Evolutionary conservation across 1,139 yeast species (phyloP).

Genomic region (Kodamaea alishanica): DNA sequence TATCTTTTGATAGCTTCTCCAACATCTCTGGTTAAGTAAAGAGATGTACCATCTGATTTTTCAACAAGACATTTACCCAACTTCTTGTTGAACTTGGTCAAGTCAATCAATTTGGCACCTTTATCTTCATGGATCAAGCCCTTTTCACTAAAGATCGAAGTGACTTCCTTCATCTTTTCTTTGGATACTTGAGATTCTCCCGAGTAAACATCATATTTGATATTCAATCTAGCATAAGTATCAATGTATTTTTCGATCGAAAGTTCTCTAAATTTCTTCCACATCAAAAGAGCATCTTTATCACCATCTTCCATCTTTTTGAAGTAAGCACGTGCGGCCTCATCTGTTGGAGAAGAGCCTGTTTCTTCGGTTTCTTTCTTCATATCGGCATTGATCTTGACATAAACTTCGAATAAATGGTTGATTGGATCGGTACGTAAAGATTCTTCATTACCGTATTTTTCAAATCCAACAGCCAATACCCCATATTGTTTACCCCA

Average conservation of each 20-base stretch:
- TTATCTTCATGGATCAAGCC: constrained; percentile 79
- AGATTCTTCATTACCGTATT: constrained; percentile 76
- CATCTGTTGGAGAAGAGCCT: constrained; percentile 68
- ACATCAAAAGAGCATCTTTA: constrained; percentile 67
- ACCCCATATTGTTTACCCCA: constrained; percentile 99
- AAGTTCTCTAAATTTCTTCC: constrained; percentile 87
- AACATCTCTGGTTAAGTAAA: constrained; percentile 93
- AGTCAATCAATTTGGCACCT: constrained; percentile 88
- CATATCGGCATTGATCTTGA: constrained; percentile 76
- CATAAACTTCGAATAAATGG: constrained; percentile 93
- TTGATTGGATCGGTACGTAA: constrained; percentile 81
- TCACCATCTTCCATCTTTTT: constrained; percentile 94
- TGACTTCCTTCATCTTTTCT: constrained; percentile 66
- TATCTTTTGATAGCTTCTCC: constrained; percentile 96
- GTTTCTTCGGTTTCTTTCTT: constrained; percentile 46
- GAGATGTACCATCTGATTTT: constrained; percentile 93
- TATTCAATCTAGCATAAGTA: constrained; percentile 90
- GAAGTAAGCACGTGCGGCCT: constrained; percentile 84
- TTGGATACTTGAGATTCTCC: constrained; percentile 94
- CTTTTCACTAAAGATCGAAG: constrained; percentile 59
- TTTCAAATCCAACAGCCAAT: constrained; percentile 86
- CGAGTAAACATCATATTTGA: constrained; percentile 79
- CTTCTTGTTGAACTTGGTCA: constrained; percentile 83
- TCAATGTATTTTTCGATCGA: constrained; percentile 82
- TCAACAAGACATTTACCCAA: constrained; percentile 92